These are phyloP conservation scores for Candida chilensis DNA, from an alignment of 805 yeast species.

Conservation along the genomic window DNA sequence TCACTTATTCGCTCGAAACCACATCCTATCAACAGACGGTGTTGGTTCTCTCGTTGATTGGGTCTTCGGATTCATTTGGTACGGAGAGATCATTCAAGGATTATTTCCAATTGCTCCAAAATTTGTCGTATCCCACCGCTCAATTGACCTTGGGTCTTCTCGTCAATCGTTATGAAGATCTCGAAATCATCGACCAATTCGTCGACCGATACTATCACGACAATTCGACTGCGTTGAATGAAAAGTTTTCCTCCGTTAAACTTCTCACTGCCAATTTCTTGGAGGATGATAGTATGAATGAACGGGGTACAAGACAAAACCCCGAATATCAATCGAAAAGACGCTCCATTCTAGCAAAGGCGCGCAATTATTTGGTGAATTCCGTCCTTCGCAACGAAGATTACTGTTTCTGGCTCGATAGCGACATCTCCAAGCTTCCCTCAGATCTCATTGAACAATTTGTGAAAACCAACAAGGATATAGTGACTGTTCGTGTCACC, in stretches of 20 bases:
- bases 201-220: conserved; percentile 8
- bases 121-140: neutral
- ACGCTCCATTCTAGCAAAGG: conserved; percentile 13
- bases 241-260: conserved; percentile 1
- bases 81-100: neutral
- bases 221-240: conserved; percentile 4
- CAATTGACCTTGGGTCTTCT: conserved; percentile 15
- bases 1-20: no score
- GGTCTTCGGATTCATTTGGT: neutral
- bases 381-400: conserved; percentile 12
- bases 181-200: conserved; percentile 8
- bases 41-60: neutral
- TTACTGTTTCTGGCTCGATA: conserved; percentile 16
- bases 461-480: conserved; percentile 12
- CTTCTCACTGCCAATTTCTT: conserved; percentile 9
- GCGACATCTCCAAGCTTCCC: conserved; percentile 15
- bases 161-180: conserved; percentile 18
- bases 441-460: conserved; percentile 12
- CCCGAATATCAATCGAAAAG: conserved; percentile 11
- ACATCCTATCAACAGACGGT: no score
- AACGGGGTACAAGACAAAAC: conserved; percentile 8
- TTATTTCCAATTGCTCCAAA: neutral
- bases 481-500: conserved; percentile 16
- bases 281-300: conserved; percentile 5
- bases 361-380: conserved; percentile 15